A percentile compares a stretch with the other conserved stretches of the same genome.
Evolutionary conservation across 2,329 filamentous ascomycete species (phyloP).

Genomic region (Xylaria sp.): DNA sequence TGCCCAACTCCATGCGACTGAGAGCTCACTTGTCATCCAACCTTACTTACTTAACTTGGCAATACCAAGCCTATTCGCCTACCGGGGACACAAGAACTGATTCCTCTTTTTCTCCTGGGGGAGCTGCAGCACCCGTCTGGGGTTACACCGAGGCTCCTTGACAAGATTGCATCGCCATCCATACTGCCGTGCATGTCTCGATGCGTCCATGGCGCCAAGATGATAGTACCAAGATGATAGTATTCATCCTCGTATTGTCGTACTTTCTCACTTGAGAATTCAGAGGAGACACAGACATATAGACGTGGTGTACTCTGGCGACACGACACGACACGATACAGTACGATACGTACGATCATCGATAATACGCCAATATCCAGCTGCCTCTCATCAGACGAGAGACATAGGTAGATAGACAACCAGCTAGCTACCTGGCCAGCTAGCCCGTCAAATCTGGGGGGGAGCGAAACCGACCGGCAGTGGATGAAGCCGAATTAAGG

Average conservation of each 20-base stretch:
- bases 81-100: neutral
- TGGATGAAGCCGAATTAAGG: constrained; percentile 41
- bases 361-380: no score
- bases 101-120: constrained; percentile 4
- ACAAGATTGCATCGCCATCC: constrained; percentile 1
- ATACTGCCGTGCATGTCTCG: neutral
- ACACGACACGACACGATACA: no score
- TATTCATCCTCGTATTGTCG: neutral
- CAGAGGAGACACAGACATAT: neutral
- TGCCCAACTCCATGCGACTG: neutral
- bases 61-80: constrained; percentile 17
- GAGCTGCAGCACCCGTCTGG: neutral
- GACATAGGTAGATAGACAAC: no score
- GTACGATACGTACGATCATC: no score
- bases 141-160: constrained; percentile 12
- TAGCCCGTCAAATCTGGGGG: neutral
- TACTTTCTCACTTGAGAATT: neutral
- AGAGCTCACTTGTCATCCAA: neutral
- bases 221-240: no score
- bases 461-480: constrained; percentile 32
- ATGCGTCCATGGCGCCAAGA: no score
- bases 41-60: constrained; percentile 7
- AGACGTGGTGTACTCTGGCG: neutral
- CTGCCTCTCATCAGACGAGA: no score
- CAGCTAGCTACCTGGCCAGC: no score